Evolutionary conservation across 192 early-diverging fungal genomes (phyloP).

Genomic region (Dispira parvispora): DNA sequence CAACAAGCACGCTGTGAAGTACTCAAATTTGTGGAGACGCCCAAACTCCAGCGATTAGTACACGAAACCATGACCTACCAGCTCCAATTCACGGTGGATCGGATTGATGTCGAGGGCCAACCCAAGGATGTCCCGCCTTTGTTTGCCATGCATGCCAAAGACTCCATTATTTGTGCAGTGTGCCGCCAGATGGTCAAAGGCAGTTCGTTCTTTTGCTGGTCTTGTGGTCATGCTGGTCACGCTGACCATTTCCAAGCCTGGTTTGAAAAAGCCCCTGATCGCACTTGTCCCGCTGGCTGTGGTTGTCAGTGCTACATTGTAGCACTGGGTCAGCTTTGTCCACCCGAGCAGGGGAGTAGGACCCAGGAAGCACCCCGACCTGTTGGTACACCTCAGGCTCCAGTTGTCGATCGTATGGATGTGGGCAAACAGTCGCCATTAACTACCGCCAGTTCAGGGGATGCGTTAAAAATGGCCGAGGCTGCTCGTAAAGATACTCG

Average conservation of each 20-base stretch:
- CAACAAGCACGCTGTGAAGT: conserved; percentile 6
- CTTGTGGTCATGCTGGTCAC: background rate
- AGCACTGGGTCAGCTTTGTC: background rate
- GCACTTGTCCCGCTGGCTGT: conserved; percentile 3
- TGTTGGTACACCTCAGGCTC: too few relatives aligned
- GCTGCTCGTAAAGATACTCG: too few relatives aligned
- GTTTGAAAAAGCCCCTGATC: background rate
- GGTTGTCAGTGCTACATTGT: conserved; percentile 4
- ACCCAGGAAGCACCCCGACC: too few relatives aligned
- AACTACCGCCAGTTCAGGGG: too few relatives aligned
- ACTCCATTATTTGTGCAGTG: background rate
- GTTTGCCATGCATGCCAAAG: background rate
- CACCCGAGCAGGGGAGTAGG: too few relatives aligned
- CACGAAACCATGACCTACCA: background rate
- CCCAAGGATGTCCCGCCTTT: background rate
- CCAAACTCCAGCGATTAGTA: background rate
- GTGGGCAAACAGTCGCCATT: too few relatives aligned
- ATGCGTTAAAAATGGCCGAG: too few relatives aligned
- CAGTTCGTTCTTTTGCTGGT: conserved; percentile 2
- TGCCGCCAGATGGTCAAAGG: conserved; percentile 8
- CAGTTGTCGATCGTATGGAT: too few relatives aligned
- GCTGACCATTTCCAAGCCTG: conserved; percentile 1
- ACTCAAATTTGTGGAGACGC: background rate
- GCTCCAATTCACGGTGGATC: background rate
- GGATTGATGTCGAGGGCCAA: background rate